These are phyloP conservation scores for Margaritispora aquatica DNA, from an alignment of 495 filamentous ascomycete species.

Conservation along the genomic window DNA sequence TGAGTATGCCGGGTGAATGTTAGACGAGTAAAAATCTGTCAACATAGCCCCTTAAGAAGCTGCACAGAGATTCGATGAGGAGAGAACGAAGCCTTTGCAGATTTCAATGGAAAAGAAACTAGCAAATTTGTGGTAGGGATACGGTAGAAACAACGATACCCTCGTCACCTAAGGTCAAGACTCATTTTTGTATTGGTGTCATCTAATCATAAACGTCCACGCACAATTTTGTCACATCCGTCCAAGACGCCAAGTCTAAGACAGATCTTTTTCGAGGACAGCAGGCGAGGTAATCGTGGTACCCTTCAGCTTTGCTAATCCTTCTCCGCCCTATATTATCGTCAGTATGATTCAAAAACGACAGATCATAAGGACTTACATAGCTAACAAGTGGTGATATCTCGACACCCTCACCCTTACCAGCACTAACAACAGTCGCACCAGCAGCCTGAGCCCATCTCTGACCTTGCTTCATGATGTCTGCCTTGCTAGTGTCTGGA, in stretches of 20 bases:
- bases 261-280: conserved; percentile 64
- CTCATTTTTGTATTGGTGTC: not conserved
- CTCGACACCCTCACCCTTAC: conserved; percentile 67
- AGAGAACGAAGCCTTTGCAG: too few species aligned
- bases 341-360: conserved; percentile 23
- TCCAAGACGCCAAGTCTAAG: conserved; percentile 4
- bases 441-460: conserved; percentile 79
- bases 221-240: not conserved
- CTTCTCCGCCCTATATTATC: conserved; percentile 71
- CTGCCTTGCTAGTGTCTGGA: conserved; percentile 80
- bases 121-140: not conserved
- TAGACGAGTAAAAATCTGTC: too few species aligned
- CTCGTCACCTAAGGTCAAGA: not conserved
- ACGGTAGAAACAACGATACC: not conserved
- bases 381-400: conserved; percentile 94
- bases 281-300: conserved; percentile 71
- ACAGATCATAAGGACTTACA: conserved; percentile 50
- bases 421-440: conserved; percentile 67
- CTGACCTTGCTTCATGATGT: conserved; percentile 84
- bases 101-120: too few species aligned
- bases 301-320: conserved; percentile 68
- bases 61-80: too few species aligned
- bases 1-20: too few species aligned
- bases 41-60: too few species aligned
- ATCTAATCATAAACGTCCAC: conserved; percentile 1